Percentiles rank a stretch among this genome's conserved stretches.
These are phyloP conservation scores for Teratosphaeriaceae sp. DNA, from an alignment of 2,329 filamentous ascomycete genomes.

Conservation along the genomic window DNA sequence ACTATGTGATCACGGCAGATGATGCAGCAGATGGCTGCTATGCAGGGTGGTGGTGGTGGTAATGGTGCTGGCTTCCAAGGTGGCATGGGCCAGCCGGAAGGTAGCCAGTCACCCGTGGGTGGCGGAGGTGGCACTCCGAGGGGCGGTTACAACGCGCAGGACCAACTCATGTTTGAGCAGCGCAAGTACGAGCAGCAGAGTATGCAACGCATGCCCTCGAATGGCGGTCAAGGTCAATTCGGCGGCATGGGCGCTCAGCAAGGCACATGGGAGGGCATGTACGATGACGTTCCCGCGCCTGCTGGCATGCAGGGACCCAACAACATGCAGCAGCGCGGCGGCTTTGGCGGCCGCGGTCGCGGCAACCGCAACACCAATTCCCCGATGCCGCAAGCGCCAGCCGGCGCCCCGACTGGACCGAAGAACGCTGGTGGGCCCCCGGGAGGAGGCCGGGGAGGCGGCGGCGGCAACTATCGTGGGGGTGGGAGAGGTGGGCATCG, in stretches of 20 bases:
- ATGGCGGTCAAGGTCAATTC: conserved; percentile 13
- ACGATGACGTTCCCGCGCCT: conserved; percentile 87
- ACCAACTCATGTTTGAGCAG: conserved; percentile 70
- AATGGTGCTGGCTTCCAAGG: too few relatives aligned
- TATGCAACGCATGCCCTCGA: conserved; percentile 45
- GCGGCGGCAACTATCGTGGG: conserved; percentile 90
- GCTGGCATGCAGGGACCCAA: conserved; percentile 52
- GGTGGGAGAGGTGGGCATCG: conserved; percentile 69
- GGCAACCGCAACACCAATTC: too few relatives aligned
- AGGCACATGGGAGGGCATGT: conserved; percentile 92
- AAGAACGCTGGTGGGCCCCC: conserved; percentile 89
- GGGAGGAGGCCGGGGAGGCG: too few relatives aligned
- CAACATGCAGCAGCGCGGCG: too few relatives aligned
- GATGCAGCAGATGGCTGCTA: conserved; percentile 37
- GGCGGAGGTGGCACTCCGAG: conserved; percentile 19
- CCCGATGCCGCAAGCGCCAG: conserved; percentile 51
- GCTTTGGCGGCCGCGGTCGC: too few relatives aligned
- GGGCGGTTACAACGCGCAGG: conserved; percentile 59
- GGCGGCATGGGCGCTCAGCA: conserved; percentile 37
- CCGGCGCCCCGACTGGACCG: conserved; percentile 86
- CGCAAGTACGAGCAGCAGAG: conserved; percentile 71
- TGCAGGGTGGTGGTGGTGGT: conserved; percentile 40
- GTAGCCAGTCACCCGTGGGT: conserved; percentile 18
- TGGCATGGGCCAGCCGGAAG: conserved; percentile 9
- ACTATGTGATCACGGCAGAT: too few relatives aligned